Percentiles rank a stretch among this genome's conserved stretches.
Evolutionary conservation across 495 filamentous ascomycete genomes (phyloP).

Genomic region (Xylaria venustula): DNA sequence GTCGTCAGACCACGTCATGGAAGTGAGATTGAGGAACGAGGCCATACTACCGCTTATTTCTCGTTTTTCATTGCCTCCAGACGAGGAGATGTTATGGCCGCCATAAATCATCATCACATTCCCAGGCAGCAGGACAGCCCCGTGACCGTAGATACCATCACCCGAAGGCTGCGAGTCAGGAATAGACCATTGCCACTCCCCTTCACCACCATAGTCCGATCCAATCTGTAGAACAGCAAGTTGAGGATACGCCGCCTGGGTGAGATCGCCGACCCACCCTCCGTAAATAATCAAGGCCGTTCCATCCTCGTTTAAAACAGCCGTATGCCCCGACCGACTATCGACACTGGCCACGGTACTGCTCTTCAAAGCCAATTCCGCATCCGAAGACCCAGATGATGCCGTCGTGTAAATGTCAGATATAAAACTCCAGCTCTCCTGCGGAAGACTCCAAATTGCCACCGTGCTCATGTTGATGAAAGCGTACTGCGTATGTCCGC

Average conservation of each 20-base stretch:
- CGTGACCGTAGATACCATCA: slow-evolving; percentile 78
- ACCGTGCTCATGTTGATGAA: slow-evolving; percentile 94
- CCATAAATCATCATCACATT: slow-evolving; percentile 88
- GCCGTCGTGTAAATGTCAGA: slow-evolving; percentile 47
- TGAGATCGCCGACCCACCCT: slow-evolving; percentile 85
- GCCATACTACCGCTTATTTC: slow-evolving; percentile 37
- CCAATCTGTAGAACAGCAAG: slow-evolving; percentile 73
- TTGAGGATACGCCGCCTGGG: slow-evolving; percentile 73
- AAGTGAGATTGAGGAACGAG: slow-evolving; percentile 78
- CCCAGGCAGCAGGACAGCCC: slow-evolving; percentile 76
- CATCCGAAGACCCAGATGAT: slow-evolving; percentile 31
- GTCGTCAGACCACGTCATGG: slow-evolving; percentile 63
- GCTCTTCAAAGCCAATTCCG: slow-evolving; percentile 30
- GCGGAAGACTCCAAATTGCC: slow-evolving; percentile 81
- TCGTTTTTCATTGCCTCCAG: slow-evolving; percentile 36
- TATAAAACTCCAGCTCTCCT: slow-evolving; percentile 82
- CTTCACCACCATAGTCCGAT: slow-evolving; percentile 62
- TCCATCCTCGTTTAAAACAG: slow-evolving; percentile 76
- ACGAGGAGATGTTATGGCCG: slow-evolving; percentile 66
- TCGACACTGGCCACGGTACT: slow-evolving; percentile 51
- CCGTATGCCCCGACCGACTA: slow-evolving; percentile 81
- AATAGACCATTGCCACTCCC: slow-evolving; percentile 72
- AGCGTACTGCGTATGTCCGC: slow-evolving; percentile 77
- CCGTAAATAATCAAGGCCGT: slow-evolving; percentile 72
- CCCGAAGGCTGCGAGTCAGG: slow-evolving; percentile 52